phyloP scores from a whole-genome alignment of 1,284 basidiomycete species.

The Cryptococcus sp. region DNA sequence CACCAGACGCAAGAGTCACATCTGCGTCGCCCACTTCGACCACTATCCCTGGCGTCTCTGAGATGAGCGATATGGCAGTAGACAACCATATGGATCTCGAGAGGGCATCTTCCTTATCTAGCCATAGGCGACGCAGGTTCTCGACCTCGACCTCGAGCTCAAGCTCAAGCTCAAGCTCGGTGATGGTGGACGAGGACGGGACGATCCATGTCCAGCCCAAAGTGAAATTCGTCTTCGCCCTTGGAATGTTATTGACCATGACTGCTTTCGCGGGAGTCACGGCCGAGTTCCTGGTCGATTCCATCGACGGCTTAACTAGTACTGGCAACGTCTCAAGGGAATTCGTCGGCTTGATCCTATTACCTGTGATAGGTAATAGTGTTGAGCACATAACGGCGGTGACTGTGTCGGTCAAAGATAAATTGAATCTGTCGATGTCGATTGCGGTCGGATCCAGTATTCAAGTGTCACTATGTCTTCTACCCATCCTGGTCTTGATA shows the following conservation, averaged over 20 bases:
- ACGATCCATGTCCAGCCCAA: conserved; percentile 42
- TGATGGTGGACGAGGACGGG: conserved; percentile 15
- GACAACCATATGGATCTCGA: too few species aligned
- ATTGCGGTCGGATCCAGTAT: conserved; percentile 87
- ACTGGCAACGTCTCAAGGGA: conserved; percentile 59
- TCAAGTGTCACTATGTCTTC: conserved; percentile 83
- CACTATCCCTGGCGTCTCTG: too few species aligned
- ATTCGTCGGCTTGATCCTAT: conserved; percentile 80
- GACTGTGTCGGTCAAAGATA: conserved; percentile 76
- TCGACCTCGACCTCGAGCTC: not conserved
- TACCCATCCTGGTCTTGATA: conserved; percentile 65
- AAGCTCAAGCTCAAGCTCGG: not conserved
- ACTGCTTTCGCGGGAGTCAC: conserved; percentile 61
- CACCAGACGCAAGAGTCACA: too few species aligned
- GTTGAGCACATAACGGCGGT: conserved; percentile 88
- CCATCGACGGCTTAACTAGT: conserved; percentile 67
- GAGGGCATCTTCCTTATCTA: too few species aligned
- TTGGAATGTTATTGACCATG: conserved; percentile 38
- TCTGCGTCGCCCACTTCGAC: too few species aligned
- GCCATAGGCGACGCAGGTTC: too few species aligned
- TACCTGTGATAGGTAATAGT: conserved; percentile 76
- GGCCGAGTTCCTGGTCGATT: conserved; percentile 81
- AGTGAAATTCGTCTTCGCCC: conserved; percentile 55
- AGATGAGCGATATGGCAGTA: too few species aligned
- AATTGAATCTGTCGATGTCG: conserved; percentile 60